These are phyloP conservation scores for Microbotryomycetes sp. DNA, from an alignment of 1,284 basidiomycete genomes.

Conservation along the genomic window DNA sequence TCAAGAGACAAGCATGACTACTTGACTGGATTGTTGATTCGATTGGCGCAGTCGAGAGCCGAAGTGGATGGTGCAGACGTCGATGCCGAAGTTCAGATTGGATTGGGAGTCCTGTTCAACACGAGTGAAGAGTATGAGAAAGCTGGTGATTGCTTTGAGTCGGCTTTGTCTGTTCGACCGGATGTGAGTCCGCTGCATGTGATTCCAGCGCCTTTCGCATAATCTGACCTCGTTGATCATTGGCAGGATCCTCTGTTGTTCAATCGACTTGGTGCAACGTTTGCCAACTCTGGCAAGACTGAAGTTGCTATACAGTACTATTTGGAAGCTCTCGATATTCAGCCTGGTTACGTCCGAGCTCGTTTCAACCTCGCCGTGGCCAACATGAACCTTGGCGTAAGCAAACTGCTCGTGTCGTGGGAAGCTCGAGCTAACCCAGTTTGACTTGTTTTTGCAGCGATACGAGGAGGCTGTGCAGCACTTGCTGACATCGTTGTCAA, in stretches of 20 bases:
- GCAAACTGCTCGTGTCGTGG: constrained; percentile 34
- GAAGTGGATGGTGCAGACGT: constrained; percentile 42
- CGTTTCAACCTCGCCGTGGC: constrained; percentile 89
- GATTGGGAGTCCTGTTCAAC: constrained; percentile 88
- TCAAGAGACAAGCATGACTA: constrained; percentile 35
- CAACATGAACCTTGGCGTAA: constrained; percentile 73
- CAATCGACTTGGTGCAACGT: constrained; percentile 91
- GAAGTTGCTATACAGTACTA: constrained; percentile 85
- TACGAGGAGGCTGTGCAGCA: constrained; percentile 78
- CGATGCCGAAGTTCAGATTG: constrained; percentile 93
- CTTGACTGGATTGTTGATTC: constrained; percentile 42
- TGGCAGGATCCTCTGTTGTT: constrained; percentile 94
- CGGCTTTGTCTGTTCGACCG: constrained; percentile 79
- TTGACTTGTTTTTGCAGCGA: constrained; percentile 47
- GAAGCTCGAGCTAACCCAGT: background rate
- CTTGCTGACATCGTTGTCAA: constrained; percentile 72
- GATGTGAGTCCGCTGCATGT: constrained; percentile 54
- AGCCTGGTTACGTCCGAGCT: constrained; percentile 88
- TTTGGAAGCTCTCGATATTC: constrained; percentile 77
- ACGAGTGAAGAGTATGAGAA: constrained; percentile 87
- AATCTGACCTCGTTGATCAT: too few relatives aligned
- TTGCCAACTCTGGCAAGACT: constrained; percentile 77
- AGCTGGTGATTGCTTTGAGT: constrained; percentile 87
- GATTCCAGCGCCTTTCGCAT: background rate
- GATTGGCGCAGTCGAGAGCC: constrained; percentile 40